Evolutionary conservation across 495 filamentous ascomycete genomes (phyloP).

Genomic region (Pyronema omphalodes): DNA sequence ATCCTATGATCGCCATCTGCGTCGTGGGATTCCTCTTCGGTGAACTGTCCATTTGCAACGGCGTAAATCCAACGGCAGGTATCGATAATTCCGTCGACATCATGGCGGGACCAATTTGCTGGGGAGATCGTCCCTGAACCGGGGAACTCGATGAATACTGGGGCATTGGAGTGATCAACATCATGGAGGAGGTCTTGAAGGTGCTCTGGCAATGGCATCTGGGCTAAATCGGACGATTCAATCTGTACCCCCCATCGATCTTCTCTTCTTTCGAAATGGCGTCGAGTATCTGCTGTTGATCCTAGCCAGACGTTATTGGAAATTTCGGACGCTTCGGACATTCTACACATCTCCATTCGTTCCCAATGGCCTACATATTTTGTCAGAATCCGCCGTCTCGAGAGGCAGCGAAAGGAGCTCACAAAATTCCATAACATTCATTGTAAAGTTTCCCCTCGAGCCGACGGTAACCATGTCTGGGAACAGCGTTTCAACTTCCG

Average conservation of each 20-base stretch:
- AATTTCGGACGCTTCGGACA: constrained; percentile 81
- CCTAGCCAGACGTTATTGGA: constrained; percentile 79
- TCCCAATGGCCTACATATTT: constrained; percentile 53
- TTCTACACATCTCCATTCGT: constrained; percentile 74
- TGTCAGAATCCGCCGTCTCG: constrained; percentile 2
- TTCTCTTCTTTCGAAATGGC: constrained; percentile 23
- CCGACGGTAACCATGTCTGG: constrained; percentile 55
- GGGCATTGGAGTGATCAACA: constrained; percentile 32
- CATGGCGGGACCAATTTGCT: constrained; percentile 57
- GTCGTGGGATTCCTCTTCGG: constrained; percentile 31
- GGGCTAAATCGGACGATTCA: constrained; percentile 69
- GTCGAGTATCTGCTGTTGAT: constrained; percentile 54
- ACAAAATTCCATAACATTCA: constrained; percentile 76
- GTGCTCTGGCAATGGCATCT: constrained; percentile 36
- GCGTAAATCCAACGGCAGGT: constrained; percentile 81
- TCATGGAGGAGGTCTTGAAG: constrained; percentile 41
- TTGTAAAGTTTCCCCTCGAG: constrained; percentile 52
- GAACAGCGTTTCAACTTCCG: constrained; percentile 52
- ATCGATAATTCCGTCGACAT: constrained; percentile 65
- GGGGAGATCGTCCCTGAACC: constrained; percentile 79
- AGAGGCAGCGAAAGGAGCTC: constrained; percentile 19
- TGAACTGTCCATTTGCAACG: constrained; percentile 41
- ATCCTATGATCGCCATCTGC: constrained; percentile 36
- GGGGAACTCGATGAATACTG: constrained; percentile 63
- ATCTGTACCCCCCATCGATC: constrained; percentile 35